Evolutionary conservation across 208 protist species (phyloP).

Genomic region (Angomonas ambiguus): DNA sequence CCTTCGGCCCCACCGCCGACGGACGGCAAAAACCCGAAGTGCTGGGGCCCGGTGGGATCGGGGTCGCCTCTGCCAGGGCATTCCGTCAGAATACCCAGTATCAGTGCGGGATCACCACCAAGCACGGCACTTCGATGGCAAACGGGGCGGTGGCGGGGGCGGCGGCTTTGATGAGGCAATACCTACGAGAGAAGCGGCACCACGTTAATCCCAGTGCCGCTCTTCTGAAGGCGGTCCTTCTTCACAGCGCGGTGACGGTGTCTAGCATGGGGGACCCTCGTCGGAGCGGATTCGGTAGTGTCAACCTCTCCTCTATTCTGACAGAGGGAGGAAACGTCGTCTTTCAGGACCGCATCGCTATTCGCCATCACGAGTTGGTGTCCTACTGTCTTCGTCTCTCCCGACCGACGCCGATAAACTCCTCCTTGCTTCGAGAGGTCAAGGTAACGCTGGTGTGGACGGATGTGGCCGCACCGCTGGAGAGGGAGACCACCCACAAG

Average conservation of each 20-base stretch:
- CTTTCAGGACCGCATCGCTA: constrained; percentile 17
- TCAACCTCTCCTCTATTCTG: constrained; percentile 63
- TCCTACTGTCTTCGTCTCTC: constrained; percentile 23
- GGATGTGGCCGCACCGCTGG: constrained; percentile 47
- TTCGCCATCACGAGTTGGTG: constrained; percentile 14
- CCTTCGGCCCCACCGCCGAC: constrained; percentile 79
- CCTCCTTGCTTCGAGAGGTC: constrained; percentile 12
- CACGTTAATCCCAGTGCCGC: constrained; percentile 41
- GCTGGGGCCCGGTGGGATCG: constrained; percentile 49
- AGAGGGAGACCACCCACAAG: constrained; percentile 52
- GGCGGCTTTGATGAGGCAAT: constrained; percentile 85
- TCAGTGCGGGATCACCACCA: constrained; percentile 30
- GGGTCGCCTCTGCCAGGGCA: constrained; percentile 36
- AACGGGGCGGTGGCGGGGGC: constrained; percentile 67
- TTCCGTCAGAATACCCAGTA: constrained; percentile 6
- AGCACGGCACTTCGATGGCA: constrained; percentile 90
- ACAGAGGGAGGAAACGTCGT: constrained; percentile 15
- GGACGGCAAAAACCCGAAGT: constrained; percentile 81
- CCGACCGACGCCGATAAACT: constrained; percentile 18
- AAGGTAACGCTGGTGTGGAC: constrained; percentile 82
- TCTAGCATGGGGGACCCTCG: not conserved
- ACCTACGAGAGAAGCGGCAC: constrained; percentile 44
- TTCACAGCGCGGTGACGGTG: constrained; percentile 43
- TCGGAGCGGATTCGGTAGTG: constrained; percentile 47
- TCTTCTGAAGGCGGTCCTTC: constrained; percentile 48